A percentile compares a stretch with the other conserved stretches of the same genome.
Conservation (phyloP, 2,329 filamentous ascomycete species). For the Tolypocladium sp. region DNA sequence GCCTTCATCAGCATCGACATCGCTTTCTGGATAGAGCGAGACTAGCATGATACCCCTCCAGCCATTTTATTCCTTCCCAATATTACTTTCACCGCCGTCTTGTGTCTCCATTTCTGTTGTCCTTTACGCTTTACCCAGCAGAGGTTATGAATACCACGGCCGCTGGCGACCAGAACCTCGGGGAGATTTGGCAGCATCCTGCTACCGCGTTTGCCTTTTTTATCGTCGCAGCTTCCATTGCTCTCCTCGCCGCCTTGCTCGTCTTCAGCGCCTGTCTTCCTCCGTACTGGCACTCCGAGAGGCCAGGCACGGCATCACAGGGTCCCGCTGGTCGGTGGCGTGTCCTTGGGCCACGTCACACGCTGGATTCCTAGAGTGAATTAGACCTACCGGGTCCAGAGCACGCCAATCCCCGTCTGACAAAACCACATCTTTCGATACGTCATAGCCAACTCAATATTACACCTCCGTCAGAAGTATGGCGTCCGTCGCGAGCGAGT, state of each 20-base stretch:
- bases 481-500: constrained; percentile 19
- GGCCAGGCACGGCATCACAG: background rate
- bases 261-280: constrained; percentile 1
- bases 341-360: background rate
- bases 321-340: background rate
- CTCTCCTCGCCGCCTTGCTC: constrained; percentile 1
- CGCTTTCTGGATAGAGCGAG: background rate
- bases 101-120: background rate
- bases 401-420: background rate
- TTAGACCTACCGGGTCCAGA: background rate
- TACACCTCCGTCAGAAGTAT: constrained; percentile 15
- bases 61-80: background rate
- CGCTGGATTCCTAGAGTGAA: background rate
- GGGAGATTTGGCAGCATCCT: constrained; percentile 3
- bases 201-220: constrained; percentile 1
- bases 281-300: background rate
- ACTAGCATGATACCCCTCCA: background rate
- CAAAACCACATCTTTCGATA: background rate
- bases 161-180: background rate
- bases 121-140: background rate
- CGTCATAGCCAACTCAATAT: background rate
- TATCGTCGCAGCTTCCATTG: constrained; percentile 1
- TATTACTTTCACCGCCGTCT: background rate
- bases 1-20: background rate
- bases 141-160: background rate